Evolutionary conservation across 116 monocot genomes (phyloP).

Genomic region (Phalaenopsis hybrid): DNA sequence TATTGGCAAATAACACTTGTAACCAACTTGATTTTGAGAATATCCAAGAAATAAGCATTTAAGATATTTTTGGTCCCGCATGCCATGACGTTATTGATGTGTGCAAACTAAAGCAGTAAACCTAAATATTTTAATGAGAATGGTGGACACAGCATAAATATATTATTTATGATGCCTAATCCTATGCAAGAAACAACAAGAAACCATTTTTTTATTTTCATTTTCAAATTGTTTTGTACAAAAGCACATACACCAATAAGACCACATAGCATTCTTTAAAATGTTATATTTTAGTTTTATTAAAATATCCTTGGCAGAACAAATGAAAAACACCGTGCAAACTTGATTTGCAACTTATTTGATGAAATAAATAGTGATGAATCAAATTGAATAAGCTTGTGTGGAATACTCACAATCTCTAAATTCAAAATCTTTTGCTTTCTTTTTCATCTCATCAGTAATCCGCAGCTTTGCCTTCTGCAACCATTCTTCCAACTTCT

Average conservation of each 20-base stretch:
- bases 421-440: conserved; percentile 32
- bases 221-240: background rate
- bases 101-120: no score
- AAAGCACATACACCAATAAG: background rate
- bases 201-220: no score
- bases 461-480: conserved; percentile 32
- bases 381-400: background rate
- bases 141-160: no score
- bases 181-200: no score
- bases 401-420: conserved; percentile 19
- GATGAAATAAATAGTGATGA: background rate
- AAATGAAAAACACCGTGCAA: background rate
- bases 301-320: background rate
- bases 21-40: no score
- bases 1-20: no score
- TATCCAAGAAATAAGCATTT: no score
- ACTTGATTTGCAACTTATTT: background rate
- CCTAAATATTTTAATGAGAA: no score
- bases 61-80: no score
- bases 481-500: conserved; percentile 62
- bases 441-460: conserved; percentile 45
- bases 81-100: no score
- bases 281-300: background rate
- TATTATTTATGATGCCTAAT: no score
- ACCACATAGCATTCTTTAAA: background rate